Conservation (phyloP, 202 grass and related monocot genomes). For the Zoysia matrella region DNA sequence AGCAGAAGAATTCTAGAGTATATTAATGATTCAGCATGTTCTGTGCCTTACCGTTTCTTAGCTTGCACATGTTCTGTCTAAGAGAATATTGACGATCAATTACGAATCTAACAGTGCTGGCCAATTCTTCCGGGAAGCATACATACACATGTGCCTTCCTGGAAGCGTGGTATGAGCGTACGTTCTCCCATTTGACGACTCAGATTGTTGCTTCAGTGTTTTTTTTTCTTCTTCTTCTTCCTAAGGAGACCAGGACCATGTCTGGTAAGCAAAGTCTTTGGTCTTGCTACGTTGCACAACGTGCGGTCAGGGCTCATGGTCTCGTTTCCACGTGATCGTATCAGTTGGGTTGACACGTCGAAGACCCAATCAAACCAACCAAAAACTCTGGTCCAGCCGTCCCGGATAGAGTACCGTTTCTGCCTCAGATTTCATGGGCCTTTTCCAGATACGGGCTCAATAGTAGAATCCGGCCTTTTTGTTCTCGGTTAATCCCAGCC, state of each 20-base stretch:
- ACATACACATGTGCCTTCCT: not conserved
- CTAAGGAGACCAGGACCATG: not conserved
- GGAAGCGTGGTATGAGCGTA: not conserved
- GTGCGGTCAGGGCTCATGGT: not conserved
- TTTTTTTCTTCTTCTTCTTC: not conserved
- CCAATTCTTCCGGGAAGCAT: not conserved
- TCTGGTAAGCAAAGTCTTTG: not conserved
- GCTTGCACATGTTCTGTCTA: not conserved
- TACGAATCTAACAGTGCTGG: not conserved
- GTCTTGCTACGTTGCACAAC: not conserved
- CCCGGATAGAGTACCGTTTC: not conserved
- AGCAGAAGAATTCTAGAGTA: not conserved
- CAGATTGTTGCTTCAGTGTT: not conserved
- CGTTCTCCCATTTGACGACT: not conserved
- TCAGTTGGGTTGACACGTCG: not conserved
- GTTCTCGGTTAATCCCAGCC: not conserved
- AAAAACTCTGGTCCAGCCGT: not conserved
- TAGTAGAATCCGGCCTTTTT: not conserved
- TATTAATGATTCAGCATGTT: not conserved
- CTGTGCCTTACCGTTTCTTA: not conserved
- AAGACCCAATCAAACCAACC: not conserved
- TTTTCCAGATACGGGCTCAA: not conserved
- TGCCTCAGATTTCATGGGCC: not conserved
- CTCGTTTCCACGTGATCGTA: not conserved
- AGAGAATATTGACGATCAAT: slow-evolving; percentile 3